A percentile compares a stretch with the other conserved stretches of the same genome.
phyloP scores from a whole-genome alignment of 306 rosid genomes.

The Cucumis hystrix region DNA sequence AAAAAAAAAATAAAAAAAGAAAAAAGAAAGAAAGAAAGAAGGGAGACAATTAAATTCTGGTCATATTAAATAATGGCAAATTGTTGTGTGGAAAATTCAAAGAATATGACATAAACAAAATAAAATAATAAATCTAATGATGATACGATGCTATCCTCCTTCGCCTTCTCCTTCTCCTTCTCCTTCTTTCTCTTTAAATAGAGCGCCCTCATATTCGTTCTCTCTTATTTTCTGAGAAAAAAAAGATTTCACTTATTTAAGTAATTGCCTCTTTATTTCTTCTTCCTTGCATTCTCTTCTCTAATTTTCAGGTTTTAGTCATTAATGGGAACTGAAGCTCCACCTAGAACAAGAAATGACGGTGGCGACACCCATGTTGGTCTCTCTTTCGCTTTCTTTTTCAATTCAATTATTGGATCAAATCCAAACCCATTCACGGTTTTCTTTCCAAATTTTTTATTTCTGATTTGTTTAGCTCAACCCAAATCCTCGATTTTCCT shows the following conservation, averaged over 20 bases:
- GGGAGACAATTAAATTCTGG: too few relatives aligned
- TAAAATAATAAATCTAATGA: neutral
- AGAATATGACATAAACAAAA: too few relatives aligned
- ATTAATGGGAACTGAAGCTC: conserved; percentile 36
- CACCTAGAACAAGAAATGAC: neutral
- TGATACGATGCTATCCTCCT: neutral
- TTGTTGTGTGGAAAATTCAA: neutral
- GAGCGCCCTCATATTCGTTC: neutral
- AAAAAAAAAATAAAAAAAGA: too few relatives aligned
- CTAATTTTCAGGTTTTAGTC: neutral
- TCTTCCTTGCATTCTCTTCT: neutral
- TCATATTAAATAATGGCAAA: neutral
- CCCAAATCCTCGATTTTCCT: neutral
- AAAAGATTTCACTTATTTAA: too few relatives aligned
- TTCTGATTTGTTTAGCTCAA: neutral
- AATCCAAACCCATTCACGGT: neutral
- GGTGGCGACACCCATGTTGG: conserved; percentile 8
- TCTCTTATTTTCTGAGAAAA: neutral
- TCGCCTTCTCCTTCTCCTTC: neutral
- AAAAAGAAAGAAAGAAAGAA: too few relatives aligned
- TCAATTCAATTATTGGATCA: neutral
- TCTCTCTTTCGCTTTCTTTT: neutral
- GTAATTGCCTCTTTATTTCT: neutral
- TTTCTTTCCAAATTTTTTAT: neutral
- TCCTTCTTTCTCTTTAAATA: neutral